Base-by-base conservation (phyloP, 2,329 filamentous ascomycete genomes). In the Daldinia eschscholtzii region DNA sequence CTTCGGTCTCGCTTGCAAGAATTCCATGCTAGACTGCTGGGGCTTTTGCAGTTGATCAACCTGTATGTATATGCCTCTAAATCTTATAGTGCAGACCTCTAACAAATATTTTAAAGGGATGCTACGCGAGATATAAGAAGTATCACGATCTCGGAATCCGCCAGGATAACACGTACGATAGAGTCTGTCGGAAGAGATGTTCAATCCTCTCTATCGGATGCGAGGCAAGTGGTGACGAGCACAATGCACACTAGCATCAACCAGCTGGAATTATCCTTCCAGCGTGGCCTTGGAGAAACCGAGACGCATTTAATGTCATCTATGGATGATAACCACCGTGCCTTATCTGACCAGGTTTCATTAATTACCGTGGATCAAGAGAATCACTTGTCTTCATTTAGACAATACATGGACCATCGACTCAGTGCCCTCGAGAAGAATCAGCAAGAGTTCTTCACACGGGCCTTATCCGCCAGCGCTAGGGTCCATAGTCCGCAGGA, bases 41-140 rank as follows among this genome's bases (percentile, higher is more conserved):
- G 46, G 5, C 13, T 53, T 7, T 35, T 69, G 33, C 66, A 69
- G 39, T 48, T 69, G 18, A 13, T 58, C 30, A 50, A 37, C 23
- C 59, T 69, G 63, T 66, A 28, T 3, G 63, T 61, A 55, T 26
- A 4, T 20, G 20, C 33, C 33, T 10, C 6, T 30, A 18, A 12
- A 30, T 5, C n/a, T 6, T 53, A 10, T 6, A 2, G 4, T 28
- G n/a, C 15, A 58, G 7, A 35, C 30, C 9, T 12, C 57, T 64
- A 15, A 64, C 18, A 42, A 23, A 20, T 26, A 9, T 3, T 30
- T 15, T 42, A 5, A 46, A 69, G 67, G 28, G 67, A 67, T 15
- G 28, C 42, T 18, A 70, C 63, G 10, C 56, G 33, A 41, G 37
- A 59, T 1, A 60, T 70, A 15, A 60, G 57, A 13, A 44, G 10